Base-by-base conservation (phyloP, 129 eudicot species). In the Chrysanthemum makinoi region DNA sequence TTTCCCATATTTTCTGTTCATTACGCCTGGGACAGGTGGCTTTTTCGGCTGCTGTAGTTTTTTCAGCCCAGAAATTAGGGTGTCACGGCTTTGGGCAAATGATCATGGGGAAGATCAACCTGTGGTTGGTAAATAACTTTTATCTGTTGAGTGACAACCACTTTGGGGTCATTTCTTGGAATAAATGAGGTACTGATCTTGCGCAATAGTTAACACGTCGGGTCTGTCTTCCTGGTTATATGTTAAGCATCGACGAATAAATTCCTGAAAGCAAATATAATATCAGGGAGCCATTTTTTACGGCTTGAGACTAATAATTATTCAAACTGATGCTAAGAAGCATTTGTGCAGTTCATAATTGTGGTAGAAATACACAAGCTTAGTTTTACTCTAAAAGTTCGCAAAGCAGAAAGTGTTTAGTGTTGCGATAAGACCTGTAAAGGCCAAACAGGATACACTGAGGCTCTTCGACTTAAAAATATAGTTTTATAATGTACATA, bases 201-300 rank as follows among this genome's bases (percentile, higher is more conserved):
- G 96, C 58, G 98, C 92, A 35, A 94, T 86, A 54, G 84, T 77
- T 73, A 87, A 62, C 65, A 94, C 98, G 56, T 94, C 98, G 1
- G 98, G 96, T 64, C 98, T 83, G 9, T 94, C 98, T 52, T 81
- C 96, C 80, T 94, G 96, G 80, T 86, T 87, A 80, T 94, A 94
- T 16, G 90, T 87, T 70, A 94, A 76, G 71, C 98, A 94, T 47
- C 87, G 85, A 4, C 98, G 82, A 58, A 94, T 94, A 77, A 93
- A 85, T 14, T 93, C 98, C 98, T 93, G 86, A 77, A 82, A 11
- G 39, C 64, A 72, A 55, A 57, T 19, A 28, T n/a, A 66, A 7
- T 52, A 20, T 60, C 16, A 60, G 39, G 12, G 65, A 24, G 26
- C 4, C 66, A 26, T 13, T 22, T 4, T 62, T 62, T 28, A 62